Evolutionary conservation across 2,329 filamentous ascomycete genomes (phyloP), one percentile per base, ranked within the genome.

Genomic region (Phaeosphaeria sp.): DNA sequence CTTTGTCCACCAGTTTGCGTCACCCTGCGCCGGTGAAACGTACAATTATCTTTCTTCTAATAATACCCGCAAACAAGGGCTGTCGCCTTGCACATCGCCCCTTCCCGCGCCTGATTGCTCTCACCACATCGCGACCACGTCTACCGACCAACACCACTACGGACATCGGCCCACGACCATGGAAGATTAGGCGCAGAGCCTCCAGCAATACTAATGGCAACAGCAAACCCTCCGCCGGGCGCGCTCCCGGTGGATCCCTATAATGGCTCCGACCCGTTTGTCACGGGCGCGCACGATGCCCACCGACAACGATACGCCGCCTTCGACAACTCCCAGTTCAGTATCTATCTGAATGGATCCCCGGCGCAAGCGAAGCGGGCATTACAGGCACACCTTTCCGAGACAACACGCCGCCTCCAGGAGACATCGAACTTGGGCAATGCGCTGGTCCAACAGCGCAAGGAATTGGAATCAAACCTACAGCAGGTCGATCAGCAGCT

Each of bases 351-450:
- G n/a, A 79, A 80, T 52, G 83, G 91, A 25, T 97, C 94, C 0
- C 92, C 94, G 10, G 87, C 88, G 54, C 93, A 97, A 73, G 92
- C 93, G 42, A 96, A 91, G 78, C 89, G 91, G 65, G 93, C 93
- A 46, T 83, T 99, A 46, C 90, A 97, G 77, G 92, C 93, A 51
- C 95, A 98, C 78, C 84, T 99, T 48, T 89, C 90, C 62, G 95
- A 99, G 77, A 97, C 94, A 1, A 92, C 97, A 71, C 89, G 93
- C 58, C 88, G 94, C 57, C 89, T 99, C 62, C 91, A 96, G 71
- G 93, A 98, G 75, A 91, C 94, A 6, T 95, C 92, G 25, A 93
- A 91, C 72, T 81, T 99, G 42, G 95, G 95, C 62, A 95, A 90
- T 22, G 89, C 92, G 10, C 85, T 99, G 25, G 87, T 98, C 22